Base-by-base conservation (phyloP, 2,329 filamentous ascomycete genomes). In the Epichloe sp. region DNA sequence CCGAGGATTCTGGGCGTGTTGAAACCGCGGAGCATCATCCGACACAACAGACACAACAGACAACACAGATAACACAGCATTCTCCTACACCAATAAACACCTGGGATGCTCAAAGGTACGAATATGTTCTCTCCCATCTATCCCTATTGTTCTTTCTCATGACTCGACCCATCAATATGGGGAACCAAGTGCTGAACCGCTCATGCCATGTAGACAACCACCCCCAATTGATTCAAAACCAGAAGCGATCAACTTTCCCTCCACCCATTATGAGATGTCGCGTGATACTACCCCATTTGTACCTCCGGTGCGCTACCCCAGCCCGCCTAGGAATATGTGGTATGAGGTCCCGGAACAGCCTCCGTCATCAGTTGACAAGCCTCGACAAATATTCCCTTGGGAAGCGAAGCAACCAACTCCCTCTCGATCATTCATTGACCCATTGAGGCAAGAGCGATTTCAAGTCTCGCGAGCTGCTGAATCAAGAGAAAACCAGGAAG, bases 311-410 rank as follows among this genome's bases (percentile, higher is more conserved):
- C 76, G 79, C 49, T 93, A 95, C 61, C 87, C 90, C 3, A 86
- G 88, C 61, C 87, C 88, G 17, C 88, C 90, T 0, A 85, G 78
- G 65, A 79, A 90, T 62, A 90, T 95, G 87, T 93, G 85, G 76
- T 95, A 93, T 63, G 74, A 91, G 59, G 78, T 94, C 37, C 89
- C 89, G 5, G 80, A 76, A 55, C 76, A 79, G 53, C 79, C 80
- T 21, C 75, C 79, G 46, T 71, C 66, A 23, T 60, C 62, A n/a
- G 58, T 76, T 43, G 73, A 82, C 56, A 77, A 71, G 54, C 78
- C 82, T 14, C 76, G 77, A 46, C 76, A 82, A 3, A 83, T 97
- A 47, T 98, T 98, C 65, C 93, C 93, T 0, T 98, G 93, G 93
- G 93, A 98, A 66, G 69, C 68, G 42, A 71, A 82, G 52, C 79